phyloP scores from a whole-genome alignment of 1,284 basidiomycete genomes.

The Ustilago sp. region DNA sequence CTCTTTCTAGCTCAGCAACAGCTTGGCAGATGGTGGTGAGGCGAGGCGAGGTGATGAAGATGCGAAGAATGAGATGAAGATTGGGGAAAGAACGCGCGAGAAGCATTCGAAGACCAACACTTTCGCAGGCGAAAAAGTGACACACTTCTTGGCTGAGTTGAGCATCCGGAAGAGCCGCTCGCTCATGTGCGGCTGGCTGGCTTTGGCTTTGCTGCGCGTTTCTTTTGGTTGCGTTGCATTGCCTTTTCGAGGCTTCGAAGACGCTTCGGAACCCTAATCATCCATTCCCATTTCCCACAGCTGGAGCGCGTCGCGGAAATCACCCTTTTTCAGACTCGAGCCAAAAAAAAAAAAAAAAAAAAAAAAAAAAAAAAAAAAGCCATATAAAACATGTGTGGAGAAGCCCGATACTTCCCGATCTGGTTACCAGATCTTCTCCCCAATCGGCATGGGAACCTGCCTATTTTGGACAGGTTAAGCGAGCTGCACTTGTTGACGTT shows the following conservation, averaged over 20 bases:
- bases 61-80: not conserved
- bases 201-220: not conserved
- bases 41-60: not conserved
- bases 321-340: not conserved
- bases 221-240: not conserved
- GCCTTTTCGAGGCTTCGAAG: not conserved
- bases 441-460: conserved; percentile 13
- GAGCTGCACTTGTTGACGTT: conserved; percentile 29
- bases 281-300: not conserved
- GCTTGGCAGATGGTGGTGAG: not conserved
- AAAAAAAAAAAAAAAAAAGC: not conserved
- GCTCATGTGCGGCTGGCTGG: not conserved
- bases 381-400: too few species aligned
- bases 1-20: not conserved
- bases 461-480: conserved; percentile 14
- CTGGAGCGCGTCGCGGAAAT: conserved; percentile 35
- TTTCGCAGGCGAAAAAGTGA: conserved; percentile 11
- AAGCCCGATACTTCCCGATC: not conserved
- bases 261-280: conserved; percentile 14
- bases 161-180: not conserved
- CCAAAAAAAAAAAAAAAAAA: not conserved
- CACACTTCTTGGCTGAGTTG: conserved; percentile 8
- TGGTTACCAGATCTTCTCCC: not conserved
- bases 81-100: conserved; percentile 6
- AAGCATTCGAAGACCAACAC: conserved; percentile 34